Conservation (phyloP, 2,329 filamentous ascomycete genomes). For the Ophiostoma triangulosporum region DNA sequence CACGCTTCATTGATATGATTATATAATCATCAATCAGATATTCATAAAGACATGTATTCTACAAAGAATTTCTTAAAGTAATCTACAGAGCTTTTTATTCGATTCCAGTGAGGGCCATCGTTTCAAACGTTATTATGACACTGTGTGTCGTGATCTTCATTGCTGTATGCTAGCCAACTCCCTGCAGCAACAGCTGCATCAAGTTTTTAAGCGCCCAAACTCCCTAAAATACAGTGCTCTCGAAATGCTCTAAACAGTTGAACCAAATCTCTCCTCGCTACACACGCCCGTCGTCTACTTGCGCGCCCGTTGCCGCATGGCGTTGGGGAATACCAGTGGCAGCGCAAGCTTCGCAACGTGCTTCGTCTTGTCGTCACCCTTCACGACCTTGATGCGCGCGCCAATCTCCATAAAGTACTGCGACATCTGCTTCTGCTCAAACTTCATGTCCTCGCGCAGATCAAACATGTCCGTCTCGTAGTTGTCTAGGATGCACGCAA, state of each 20-base stretch:
- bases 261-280: background rate
- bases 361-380: constrained; percentile 40
- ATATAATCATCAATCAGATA: background rate
- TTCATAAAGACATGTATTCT: too few species aligned
- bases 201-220: constrained; percentile 4
- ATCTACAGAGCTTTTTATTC: too few species aligned
- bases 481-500: constrained; percentile 59
- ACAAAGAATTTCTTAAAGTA: too few species aligned
- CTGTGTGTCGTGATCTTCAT: background rate
- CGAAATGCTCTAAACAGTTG: background rate
- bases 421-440: constrained; percentile 57
- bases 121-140: background rate
- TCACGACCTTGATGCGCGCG: constrained; percentile 47
- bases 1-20: background rate
- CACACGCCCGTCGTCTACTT: background rate
- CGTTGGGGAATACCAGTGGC: constrained; percentile 67
- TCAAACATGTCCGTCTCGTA: constrained; percentile 59
- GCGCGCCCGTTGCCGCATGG: constrained; percentile 23
- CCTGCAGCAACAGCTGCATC: background rate
- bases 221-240: constrained; percentile 1
- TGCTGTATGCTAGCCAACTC: background rate
- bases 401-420: constrained; percentile 68
- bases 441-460: constrained; percentile 55
- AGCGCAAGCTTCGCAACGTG: constrained; percentile 58
- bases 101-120: too few species aligned